Evolutionary conservation across 352 stramenopile genomes (phyloP), one percentile per base, ranked within the genome.

Genomic region (Phytophthora kernoviae): DNA sequence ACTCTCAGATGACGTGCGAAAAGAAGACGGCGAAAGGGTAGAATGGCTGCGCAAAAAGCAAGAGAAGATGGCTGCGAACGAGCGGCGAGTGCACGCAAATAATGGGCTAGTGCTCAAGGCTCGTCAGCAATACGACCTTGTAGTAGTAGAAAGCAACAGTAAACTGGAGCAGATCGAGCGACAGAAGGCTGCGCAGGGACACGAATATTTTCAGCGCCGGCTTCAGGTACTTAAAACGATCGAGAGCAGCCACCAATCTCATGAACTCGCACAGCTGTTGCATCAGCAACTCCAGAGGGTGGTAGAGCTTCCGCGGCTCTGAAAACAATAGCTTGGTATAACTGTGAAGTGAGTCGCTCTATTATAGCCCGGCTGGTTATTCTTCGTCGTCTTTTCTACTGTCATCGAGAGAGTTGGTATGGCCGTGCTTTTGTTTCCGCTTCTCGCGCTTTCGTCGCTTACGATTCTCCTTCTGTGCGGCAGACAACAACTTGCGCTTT

Each of bases 361-460:
- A 49, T 48, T 62, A 12, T 24, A 33, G n/a, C 36, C 21, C 20
- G 49, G n/a, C 54, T 39, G 48, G 21, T 54, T 27, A 55, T 15
- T 70, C 37, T 17, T 51, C 27, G 2, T 62, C 50, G 10, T 62
- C 56, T 11, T 46, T 40, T 45, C n/a, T 36, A 34, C 15, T 58
- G 27, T 30, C 12, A 2, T 46, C 41, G 18, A 14, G 15, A 47
- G 33, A 11, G 20, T 62, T 65, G 21, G 27, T 26, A n/a, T 47
- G 55, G 17, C 51, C 36, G 24, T 69, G n/a, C 40, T 75, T 75
- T 34, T 48, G 34, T 46, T 87, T 87, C 14, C 80, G 79, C 68
- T 91, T 89, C 33, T 83, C 69, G 26, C 81, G 77, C 54, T 94
- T 94, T 14, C 84, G 72, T 40, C 79, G 79, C 59, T 93, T 94